phyloP scores from a whole-genome alignment of 2,329 filamentous ascomycete species.

The Aureobasidium vineae region DNA sequence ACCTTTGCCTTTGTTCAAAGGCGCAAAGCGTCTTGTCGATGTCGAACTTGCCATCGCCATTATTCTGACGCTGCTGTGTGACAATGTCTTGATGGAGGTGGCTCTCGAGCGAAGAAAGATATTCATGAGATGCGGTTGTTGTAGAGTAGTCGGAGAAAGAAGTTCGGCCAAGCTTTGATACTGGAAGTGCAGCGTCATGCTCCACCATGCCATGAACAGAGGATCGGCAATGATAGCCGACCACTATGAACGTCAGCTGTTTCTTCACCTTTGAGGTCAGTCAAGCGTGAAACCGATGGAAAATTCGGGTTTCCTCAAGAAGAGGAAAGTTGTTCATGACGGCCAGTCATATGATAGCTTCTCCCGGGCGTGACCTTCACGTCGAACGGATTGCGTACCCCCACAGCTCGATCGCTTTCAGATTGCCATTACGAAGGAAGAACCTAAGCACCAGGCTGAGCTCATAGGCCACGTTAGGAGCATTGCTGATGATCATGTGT shows the following conservation, averaged over 20 bases:
- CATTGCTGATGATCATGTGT: no score
- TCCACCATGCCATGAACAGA: background rate
- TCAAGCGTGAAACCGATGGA: no score
- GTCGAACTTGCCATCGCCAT: background rate
- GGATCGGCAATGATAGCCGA: background rate
- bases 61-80: background rate
- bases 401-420: no score
- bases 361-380: no score
- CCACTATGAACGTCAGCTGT: background rate
- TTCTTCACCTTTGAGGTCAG: no score
- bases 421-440: no score
- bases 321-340: no score
- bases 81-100: background rate
- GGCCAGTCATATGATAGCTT: no score
- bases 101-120: background rate
- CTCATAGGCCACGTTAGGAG: no score
- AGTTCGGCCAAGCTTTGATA: background rate
- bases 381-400: no score
- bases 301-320: no score
- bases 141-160: background rate
- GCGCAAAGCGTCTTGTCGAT: constrained; percentile 49
- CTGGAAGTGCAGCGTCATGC: background rate
- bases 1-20: constrained; percentile 43
- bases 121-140: background rate
- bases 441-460: no score